Evolutionary conservation across 768 basidiomycete genomes (phyloP).

Genomic region (Hygrocybe coccinea): DNA sequence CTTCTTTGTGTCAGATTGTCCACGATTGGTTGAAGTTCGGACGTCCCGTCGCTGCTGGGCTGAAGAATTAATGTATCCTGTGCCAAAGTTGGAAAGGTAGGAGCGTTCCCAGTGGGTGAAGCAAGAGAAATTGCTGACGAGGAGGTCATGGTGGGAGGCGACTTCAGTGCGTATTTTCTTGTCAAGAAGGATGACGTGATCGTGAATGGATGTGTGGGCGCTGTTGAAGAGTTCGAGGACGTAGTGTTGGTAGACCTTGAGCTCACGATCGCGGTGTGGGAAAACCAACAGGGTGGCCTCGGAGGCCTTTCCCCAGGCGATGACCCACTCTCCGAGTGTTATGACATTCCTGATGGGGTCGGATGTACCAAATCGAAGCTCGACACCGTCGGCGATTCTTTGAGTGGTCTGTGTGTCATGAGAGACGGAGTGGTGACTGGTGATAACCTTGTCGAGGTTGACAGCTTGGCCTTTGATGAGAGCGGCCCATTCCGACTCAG

Average conservation of each 20-base stretch:
- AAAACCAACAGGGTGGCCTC: neutral
- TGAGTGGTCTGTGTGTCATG: slow-evolving; percentile 1
- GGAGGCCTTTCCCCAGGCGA: neutral
- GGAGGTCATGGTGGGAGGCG: neutral
- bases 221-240: neutral
- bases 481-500: neutral
- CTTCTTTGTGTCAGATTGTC: no score
- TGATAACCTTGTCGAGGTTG: slow-evolving; percentile 25
- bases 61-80: neutral
- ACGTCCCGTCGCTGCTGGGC: no score
- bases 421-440: slow-evolving; percentile 8
- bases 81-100: neutral
- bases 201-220: neutral
- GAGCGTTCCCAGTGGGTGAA: neutral
- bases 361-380: slow-evolving; percentile 6
- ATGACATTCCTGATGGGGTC: slow-evolving; percentile 2
- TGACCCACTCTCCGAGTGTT: neutral
- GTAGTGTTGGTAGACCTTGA: neutral
- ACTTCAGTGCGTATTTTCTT: neutral
- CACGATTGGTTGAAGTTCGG: no score
- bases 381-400: slow-evolving; percentile 12
- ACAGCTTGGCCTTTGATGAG: slow-evolving; percentile 9
- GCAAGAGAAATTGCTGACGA: neutral
- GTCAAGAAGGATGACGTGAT: neutral
- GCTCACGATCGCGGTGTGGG: neutral